Evolutionary conservation across 805 yeast genomes (phyloP), one percentile per base, ranked within the genome.

Genomic region (Zygosaccharomyces pseudorouxii): DNA sequence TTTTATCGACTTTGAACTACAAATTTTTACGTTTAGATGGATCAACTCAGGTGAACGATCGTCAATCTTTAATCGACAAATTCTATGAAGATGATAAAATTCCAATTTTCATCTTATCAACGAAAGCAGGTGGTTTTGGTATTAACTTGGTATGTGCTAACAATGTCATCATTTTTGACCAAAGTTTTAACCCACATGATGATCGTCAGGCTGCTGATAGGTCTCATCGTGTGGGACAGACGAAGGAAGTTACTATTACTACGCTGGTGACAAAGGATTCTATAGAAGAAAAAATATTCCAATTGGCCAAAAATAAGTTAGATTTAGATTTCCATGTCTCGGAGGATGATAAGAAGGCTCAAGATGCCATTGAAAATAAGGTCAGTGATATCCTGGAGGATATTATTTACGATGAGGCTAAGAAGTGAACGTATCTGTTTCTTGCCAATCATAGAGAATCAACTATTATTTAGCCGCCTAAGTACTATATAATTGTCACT

Each of bases 121-220:
- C 99, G 3, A 89, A 88, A 64, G 98, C 99, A 0, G 99, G 99
- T 63, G 99, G 99, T 1, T 93, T 93, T 69, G 99, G 99, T 49
- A 93, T 93, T 69, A 93, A 93, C 62, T 76, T 93, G 59, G 93
- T 95, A 1, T 93, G 96, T 62, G 98, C 99, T 6, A 92, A 89
- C 63, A 81, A 84, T 52, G 99, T 93, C 2, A 76, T 93, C 46
- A 86, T 93, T 28, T 90, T 83, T 63, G 99, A 93, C 64, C 92
- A 89, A 64, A 84, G 95, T 44, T 93, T 93, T 72, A 93, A 93
- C 63, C 99, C 99, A 0, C 99, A 93, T 67, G 99, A 93, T 65
- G 99, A 93, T 63, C 86, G 86, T 63, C 99, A 93, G 71, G 99
- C 99, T 1, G 98, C 95, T 64, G 99, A 93, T 67, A 80, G 99